Evolutionary conservation across 192 early-diverging fungal species (phyloP), one percentile per base, ranked within the genome.

Genomic region (Paraglomus occultum): DNA sequence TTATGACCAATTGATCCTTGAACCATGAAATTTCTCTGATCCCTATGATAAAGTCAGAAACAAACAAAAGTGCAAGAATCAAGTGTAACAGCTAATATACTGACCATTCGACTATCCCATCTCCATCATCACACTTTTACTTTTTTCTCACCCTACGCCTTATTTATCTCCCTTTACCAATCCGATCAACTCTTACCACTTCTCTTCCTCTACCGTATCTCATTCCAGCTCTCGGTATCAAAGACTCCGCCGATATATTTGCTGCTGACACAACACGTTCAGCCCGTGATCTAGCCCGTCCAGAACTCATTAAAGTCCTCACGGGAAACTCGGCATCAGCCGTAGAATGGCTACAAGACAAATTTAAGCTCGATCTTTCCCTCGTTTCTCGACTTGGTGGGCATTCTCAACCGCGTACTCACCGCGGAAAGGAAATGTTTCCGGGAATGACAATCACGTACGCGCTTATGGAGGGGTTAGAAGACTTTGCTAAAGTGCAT

Each of bases 391-490:
- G 93, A 72, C 84, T 96, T 52, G 91, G 96, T 77, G 96, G 96
- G 11, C 96, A 98, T 82, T 90, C 93, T 47, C 88, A 89, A 58
- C 92, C 94, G 40, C 89, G 96, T 73, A 98, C 96, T 20, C 95
- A 98, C 79, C 93, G 94, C 79, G 95, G 90, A 52, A 88, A 83
- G 62, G 87, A 90, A 69, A 85, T 89, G 76, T 88, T 90, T 59
- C 89, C 89, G 40, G 90, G 95, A 60, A 95, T 96, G 95, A 95
- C 94, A 62, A 96, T 98, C 75, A 94, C 94, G 42, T 93, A 96
- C 77, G 87, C 92, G 1, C 80, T 98, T 38, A 92, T 92, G 86
- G 88, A 89, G 79, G 86, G 78, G 43, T 80, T 95, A 65, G 90
- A 92, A 72, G 88, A 92, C 49, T 66, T 89, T 14, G 83, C 83